A percentile compares a stretch with the other conserved stretches of the same genome.
Evolutionary conservation across 495 filamentous ascomycete genomes (phyloP).

Genomic region (Halenospora varia): DNA sequence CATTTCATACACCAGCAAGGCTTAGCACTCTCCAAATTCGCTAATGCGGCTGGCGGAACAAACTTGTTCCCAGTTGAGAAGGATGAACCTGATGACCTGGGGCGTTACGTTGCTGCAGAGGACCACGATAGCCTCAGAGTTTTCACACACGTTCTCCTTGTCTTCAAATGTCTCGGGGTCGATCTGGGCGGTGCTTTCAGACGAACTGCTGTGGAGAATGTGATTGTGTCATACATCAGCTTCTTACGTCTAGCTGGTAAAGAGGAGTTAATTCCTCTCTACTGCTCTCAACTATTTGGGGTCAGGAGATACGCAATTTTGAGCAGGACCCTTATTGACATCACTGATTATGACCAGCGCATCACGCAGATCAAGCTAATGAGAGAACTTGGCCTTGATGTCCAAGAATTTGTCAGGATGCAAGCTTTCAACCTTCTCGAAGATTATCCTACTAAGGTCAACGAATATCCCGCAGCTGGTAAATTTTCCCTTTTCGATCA

Average conservation of each 20-base stretch:
- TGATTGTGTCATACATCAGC: conserved; percentile 78
- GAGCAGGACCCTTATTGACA: conserved; percentile 52
- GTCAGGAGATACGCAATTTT: conserved; percentile 44
- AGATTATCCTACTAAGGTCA: conserved; percentile 33
- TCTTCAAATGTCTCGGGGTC: conserved; percentile 38
- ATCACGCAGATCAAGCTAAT: conserved; percentile 60
- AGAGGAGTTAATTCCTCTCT: conserved; percentile 74
- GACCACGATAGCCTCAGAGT: conserved; percentile 58
- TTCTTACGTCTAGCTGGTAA: conserved; percentile 66
- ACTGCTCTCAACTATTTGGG: conserved; percentile 69
- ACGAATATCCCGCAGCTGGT: conserved; percentile 29
- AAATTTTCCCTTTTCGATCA: conserved; percentile 46
- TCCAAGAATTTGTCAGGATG: conserved; percentile 41
- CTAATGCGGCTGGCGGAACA: conserved; percentile 44
- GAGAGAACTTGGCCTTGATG: conserved; percentile 48
- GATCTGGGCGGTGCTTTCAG: conserved; percentile 29
- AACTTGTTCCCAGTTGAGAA: conserved; percentile 40
- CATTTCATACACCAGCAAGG: conserved; percentile 56
- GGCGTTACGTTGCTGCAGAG: conserved; percentile 41
- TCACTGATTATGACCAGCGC: conserved; percentile 39
- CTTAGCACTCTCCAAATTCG: conserved; percentile 46
- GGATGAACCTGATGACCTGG: conserved; percentile 14
- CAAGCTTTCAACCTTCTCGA: conserved; percentile 54
- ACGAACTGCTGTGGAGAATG: conserved; percentile 44
- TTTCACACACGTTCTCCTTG: conserved; percentile 54